Evolutionary conservation across 768 basidiomycete species (phyloP), one percentile per base, ranked within the genome.

Genomic region (Podaxis mareebaensis): DNA sequence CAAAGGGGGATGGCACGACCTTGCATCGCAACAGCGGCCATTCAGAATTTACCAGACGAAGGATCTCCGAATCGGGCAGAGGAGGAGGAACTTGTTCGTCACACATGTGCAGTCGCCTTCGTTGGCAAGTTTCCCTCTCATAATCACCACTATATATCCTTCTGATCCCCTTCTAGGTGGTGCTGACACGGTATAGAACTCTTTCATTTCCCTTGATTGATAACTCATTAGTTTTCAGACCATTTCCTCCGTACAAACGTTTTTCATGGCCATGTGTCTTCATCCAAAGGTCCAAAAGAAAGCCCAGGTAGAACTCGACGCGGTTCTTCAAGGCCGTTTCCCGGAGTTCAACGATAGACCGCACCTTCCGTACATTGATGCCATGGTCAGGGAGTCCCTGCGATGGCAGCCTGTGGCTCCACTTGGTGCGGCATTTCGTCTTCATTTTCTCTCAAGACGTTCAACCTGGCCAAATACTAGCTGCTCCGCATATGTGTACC

Each of bases 351-450:
- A 70, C 3, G 67, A 67, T 30, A 49, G 66, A 3, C 61, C 60
- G 1, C 36, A 49, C 10, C 64, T 81, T 2, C 77, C 78, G 0
- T 79, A 77, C 53, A 65, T 78, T 8, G 68, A 69, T 22, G 78
- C 77, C 0, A 58, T 77, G 10, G 70, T 78, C 39, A 77, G 74
- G 60, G 79, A 81, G 65, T 67, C 74, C 0, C 64, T 76, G 33
- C 67, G 78, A n/a, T 77, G 76, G 77, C 68, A 73, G 30, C 67
- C 69, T 38, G 67, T 74, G 3, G 67, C 67, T 0, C 78, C 78
- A 2, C 49, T 75, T 8, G 61, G 67, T 65, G 53, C 11, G 63
- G 33, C 33, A 33, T 33, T 33, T 33, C 33, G 3, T 10, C 33
- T 60, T 12, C n/a, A 39, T 53, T 12, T 24, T 49, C 40, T 20